Evolutionary conservation across 1,284 basidiomycete genomes (phyloP).

Genomic region (Kwoniella shivajii): DNA sequence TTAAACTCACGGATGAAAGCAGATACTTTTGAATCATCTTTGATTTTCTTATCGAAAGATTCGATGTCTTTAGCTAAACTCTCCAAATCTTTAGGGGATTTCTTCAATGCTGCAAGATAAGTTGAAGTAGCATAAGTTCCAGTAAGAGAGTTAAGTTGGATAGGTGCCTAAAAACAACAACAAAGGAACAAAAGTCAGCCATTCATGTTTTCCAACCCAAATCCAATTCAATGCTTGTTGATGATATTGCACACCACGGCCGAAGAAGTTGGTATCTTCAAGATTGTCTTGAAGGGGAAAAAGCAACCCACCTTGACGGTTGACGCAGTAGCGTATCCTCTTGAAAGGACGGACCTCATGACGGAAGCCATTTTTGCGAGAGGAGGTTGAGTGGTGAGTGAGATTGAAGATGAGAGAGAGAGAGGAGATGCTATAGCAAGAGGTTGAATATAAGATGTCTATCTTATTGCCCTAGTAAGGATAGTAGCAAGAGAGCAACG

Average conservation of each 20-base stretch:
- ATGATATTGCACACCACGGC: slow-evolving; percentile 1
- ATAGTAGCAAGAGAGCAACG: neutral
- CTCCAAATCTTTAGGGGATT: slow-evolving; percentile 66
- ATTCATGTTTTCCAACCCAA: neutral
- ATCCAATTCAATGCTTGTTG: neutral
- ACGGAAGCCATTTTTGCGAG: slow-evolving; percentile 49
- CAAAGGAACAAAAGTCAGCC: neutral
- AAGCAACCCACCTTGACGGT: slow-evolving; percentile 49
- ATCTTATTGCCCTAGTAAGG: neutral
- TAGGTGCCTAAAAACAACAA: slow-evolving; percentile 42
- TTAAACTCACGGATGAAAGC: slow-evolving; percentile 63
- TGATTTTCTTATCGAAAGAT: slow-evolving; percentile 67
- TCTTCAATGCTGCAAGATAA: slow-evolving; percentile 86
- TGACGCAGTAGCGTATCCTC: slow-evolving; percentile 51
- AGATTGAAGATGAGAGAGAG: slow-evolving; percentile 10
- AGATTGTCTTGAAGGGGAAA: neutral
- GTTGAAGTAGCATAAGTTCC: slow-evolving; percentile 92
- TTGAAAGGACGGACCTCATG: slow-evolving; percentile 43
- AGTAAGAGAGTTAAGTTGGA: slow-evolving; percentile 56
- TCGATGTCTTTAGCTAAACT: slow-evolving; percentile 80
- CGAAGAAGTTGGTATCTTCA: too few relatives aligned
- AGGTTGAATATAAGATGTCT: neutral
- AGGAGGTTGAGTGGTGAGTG: slow-evolving; percentile 3
- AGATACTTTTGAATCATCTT: slow-evolving; percentile 65
- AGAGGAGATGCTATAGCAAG: neutral